Conservation (phyloP, 805 yeast genomes). For the Spathaspora gorwiae region DNA sequence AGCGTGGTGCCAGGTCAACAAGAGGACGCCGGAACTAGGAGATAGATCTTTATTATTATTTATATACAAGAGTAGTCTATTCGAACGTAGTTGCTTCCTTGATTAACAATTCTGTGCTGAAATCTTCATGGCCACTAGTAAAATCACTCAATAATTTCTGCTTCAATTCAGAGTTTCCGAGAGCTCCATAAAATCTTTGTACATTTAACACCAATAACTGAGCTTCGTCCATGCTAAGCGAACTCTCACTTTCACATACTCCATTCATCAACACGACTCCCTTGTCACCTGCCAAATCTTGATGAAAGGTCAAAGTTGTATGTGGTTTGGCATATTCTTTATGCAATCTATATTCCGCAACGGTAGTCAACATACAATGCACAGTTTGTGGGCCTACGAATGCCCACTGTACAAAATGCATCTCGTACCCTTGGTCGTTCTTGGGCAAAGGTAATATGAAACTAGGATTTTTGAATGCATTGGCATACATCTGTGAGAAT, state of each 20-base stretch:
- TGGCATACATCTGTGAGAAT: constrained; percentile 58
- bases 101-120: constrained; percentile 63
- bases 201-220: constrained; percentile 70
- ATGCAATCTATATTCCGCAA: constrained; percentile 88
- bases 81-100: constrained; percentile 58
- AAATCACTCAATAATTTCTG: constrained; percentile 58
- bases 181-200: constrained; percentile 80
- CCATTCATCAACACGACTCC: constrained; percentile 83
- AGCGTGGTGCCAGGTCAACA: neutral
- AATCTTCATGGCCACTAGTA: constrained; percentile 63
- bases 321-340: constrained; percentile 93
- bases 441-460: constrained; percentile 90
- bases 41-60: neutral
- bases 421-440: constrained; percentile 55
- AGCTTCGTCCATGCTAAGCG: constrained; percentile 67
- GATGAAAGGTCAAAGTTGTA: constrained; percentile 83
- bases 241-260: constrained; percentile 64
- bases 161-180: constrained; percentile 45
- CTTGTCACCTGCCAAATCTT: constrained; percentile 60
- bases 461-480: constrained; percentile 70
- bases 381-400: constrained; percentile 79
- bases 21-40: constrained; percentile 1
- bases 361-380: constrained; percentile 85
- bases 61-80: constrained; percentile 2
- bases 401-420: constrained; percentile 92